Conservation (phyloP, 495 filamentous ascomycete genomes). For the Evansstolkia leycettana region DNA sequence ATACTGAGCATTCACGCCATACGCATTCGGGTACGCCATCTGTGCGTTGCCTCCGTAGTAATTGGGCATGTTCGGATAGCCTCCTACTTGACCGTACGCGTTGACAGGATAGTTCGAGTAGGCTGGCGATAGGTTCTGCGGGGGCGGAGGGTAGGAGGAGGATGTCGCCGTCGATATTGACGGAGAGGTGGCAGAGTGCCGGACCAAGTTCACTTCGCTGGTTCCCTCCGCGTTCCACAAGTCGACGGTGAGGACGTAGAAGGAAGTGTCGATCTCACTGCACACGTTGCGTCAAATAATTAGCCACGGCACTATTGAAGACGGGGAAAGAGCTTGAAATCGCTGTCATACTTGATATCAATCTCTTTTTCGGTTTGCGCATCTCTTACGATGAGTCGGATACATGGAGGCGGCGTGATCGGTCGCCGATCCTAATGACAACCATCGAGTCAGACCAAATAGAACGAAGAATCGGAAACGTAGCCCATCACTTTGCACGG, state of each 20-base stretch:
- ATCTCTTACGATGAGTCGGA: slow-evolving; percentile 74
- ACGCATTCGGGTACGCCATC: slow-evolving; percentile 29
- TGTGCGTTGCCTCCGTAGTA: slow-evolving; percentile 29
- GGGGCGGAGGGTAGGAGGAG: slow-evolving; percentile 58
- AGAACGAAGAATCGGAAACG: slow-evolving; percentile 1
- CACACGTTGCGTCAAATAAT: background rate
- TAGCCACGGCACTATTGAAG: background rate
- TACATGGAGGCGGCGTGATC: slow-evolving; percentile 91
- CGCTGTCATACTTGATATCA: slow-evolving; percentile 62
- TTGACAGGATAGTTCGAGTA: slow-evolving; percentile 23
- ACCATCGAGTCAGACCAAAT: slow-evolving; percentile 7
- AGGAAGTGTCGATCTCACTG: slow-evolving; percentile 70
- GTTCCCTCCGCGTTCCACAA: slow-evolving; percentile 75
- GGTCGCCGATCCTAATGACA: slow-evolving; percentile 71
- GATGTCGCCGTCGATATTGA: slow-evolving; percentile 79
- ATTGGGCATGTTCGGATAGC: slow-evolving; percentile 27
- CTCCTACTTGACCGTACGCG: slow-evolving; percentile 26
- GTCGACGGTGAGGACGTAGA: slow-evolving; percentile 89
- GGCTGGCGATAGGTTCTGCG: slow-evolving; percentile 28
- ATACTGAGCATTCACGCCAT: slow-evolving; percentile 24
- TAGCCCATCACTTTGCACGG: background rate
- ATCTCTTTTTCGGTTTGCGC: slow-evolving; percentile 70
- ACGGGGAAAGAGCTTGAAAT: slow-evolving; percentile 3
- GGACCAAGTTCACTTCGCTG: slow-evolving; percentile 89
- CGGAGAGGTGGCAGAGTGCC: slow-evolving; percentile 74